Evolutionary conservation across 352 stramenopile genomes (phyloP), one percentile per base, ranked within the genome.

Genomic region (Globisporangium splendens): DNA sequence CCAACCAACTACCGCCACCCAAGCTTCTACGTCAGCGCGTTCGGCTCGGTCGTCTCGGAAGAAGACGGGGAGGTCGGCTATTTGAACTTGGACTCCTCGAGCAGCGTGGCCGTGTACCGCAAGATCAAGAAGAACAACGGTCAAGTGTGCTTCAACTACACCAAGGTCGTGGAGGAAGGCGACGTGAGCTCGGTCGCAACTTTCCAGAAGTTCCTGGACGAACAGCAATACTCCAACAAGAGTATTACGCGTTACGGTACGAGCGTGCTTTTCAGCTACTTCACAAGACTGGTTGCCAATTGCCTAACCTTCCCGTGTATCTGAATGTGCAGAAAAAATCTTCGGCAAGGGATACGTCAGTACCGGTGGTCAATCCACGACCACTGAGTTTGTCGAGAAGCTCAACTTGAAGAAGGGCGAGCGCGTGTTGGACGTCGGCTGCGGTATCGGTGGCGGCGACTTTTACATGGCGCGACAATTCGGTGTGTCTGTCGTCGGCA

Each of bases 381-480:
- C 79, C 12, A 88, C 77, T 3, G 79, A 89, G 61, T 89, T 88
- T 50, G 76, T 89, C 6, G 61, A 81, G 46, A 87, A 81, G 60
- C 71, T 89, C n/a, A 65, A 76, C 52, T 58, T 89, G n/a, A 62
- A 85, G 48, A 61, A 65, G 33, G 75, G 76, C 10, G 77, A 89
- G 57, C 64, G 77, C n/a, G 65, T 96, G n/a, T 64, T 97, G 11
- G 89, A 97, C 58, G 89, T 97, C 10, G 89, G 89, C 24, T 97
- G 89, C 56, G 89, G 89, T 22, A 95, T 97, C 48, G 89, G 89
- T n/a, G 89, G 89, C 18, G 93, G 89, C 1, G 83, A 88, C 33
- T 86, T 95, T 55, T 97, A 96, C 67, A 88, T 97, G 65, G 89
- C 89, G 13, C 95, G 95, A 43, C 82, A 95, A 53, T 89, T 98